A percentile compares a stretch with the other conserved stretches of the same genome.
Evolutionary conservation across 106 monocot genomes (phyloP).

Genomic region (Dioscorea alata): DNA sequence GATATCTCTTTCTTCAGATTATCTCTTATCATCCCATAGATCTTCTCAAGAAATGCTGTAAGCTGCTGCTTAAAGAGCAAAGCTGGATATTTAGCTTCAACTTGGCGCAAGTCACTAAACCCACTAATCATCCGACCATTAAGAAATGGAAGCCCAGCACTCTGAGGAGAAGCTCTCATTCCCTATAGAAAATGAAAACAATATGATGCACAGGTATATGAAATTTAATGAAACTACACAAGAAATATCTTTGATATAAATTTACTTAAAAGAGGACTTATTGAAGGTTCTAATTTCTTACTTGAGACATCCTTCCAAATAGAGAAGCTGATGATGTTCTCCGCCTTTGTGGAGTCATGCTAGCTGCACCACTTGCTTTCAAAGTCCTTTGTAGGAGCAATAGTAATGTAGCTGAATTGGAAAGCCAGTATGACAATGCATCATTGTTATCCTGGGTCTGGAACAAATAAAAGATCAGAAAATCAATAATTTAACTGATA

Average conservation of each 20-base stretch:
- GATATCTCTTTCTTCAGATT: slow-evolving; percentile 50
- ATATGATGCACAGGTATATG: background rate
- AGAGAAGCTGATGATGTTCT: slow-evolving; percentile 18
- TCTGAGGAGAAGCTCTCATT: slow-evolving; percentile 16
- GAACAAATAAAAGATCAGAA: background rate
- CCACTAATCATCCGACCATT: slow-evolving; percentile 13
- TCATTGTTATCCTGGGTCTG: slow-evolving; percentile 34
- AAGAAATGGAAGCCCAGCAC: slow-evolving; percentile 21
- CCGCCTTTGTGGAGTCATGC: slow-evolving; percentile 23
- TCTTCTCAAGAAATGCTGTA: slow-evolving; percentile 47
- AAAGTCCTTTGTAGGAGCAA: slow-evolving; percentile 28
- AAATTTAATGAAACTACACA: too few species aligned
- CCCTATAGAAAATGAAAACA: slow-evolving; percentile 12
- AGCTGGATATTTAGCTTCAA: slow-evolving; percentile 53
- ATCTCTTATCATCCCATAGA: slow-evolving; percentile 53
- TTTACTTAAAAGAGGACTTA: too few species aligned
- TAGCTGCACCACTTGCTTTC: slow-evolving; percentile 23
- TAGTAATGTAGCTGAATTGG: slow-evolving; percentile 31
- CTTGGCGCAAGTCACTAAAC: slow-evolving; percentile 23
- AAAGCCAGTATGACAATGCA: slow-evolving; percentile 34
- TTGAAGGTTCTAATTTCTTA: slow-evolving; percentile 1
- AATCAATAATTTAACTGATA: too few species aligned
- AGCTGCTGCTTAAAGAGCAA: slow-evolving; percentile 56
- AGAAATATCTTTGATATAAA: too few species aligned
- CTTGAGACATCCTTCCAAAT: slow-evolving; percentile 20